Evolutionary conservation across 2,329 filamentous ascomycete genomes (phyloP).

Genomic region (Aspergillus aculeatinus): DNA sequence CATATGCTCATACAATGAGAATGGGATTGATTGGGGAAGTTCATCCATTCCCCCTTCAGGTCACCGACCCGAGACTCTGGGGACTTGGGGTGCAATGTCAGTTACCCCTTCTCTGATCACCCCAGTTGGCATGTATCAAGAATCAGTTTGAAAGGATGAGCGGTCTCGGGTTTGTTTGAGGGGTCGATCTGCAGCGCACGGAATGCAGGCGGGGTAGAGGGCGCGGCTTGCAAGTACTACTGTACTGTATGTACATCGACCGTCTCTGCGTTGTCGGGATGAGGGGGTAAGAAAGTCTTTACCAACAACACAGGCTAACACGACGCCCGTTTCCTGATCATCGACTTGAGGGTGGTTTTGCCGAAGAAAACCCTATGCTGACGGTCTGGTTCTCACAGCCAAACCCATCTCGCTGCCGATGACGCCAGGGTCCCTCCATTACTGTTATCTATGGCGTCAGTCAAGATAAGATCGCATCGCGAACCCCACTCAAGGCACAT

Average conservation of each 20-base stretch:
- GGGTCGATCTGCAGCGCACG: neutral
- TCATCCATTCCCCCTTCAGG: neutral
- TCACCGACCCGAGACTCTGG: neutral
- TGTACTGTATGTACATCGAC: neutral
- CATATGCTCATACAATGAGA: neutral
- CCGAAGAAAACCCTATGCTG: neutral
- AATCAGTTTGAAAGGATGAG: neutral
- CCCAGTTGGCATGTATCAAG: neutral
- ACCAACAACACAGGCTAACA: neutral
- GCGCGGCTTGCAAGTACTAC: neutral
- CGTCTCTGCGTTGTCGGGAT: neutral
- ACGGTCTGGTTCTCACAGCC: neutral
- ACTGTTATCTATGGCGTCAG: neutral
- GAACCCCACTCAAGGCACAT: neutral
- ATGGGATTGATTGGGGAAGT: neutral
- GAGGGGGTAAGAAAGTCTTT: neutral
- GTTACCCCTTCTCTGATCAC: neutral
- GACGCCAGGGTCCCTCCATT: neutral
- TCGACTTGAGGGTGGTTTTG: neutral
- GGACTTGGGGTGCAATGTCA: neutral
- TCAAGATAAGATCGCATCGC: neutral
- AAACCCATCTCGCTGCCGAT: neutral
- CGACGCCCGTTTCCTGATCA: neutral
- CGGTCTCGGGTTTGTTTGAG: neutral
- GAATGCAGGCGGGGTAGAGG: neutral